phyloP scores from a whole-genome alignment of 140 eudicot species.

The Stevia rebaudiana region DNA sequence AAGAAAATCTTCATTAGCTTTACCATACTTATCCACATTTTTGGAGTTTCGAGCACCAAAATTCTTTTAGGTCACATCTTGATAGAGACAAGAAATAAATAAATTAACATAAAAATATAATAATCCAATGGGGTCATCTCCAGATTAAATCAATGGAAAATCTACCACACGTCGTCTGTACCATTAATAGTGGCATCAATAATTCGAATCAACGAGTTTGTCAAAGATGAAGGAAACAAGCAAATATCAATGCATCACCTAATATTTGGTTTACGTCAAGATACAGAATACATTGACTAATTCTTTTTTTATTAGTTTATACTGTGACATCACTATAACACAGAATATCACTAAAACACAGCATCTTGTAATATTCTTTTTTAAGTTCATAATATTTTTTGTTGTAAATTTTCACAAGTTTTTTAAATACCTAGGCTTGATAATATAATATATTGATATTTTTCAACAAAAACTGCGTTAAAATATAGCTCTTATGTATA shows the following conservation, averaged over 20 bases:
- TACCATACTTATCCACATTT: neutral
- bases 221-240: slow-evolving; percentile 8
- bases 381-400: too few relatives aligned
- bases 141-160: neutral
- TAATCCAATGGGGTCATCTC: too few relatives aligned
- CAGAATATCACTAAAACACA: too few relatives aligned
- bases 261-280: neutral
- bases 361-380: too few relatives aligned
- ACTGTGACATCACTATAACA: too few relatives aligned
- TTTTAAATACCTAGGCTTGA: neutral
- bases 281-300: neutral
- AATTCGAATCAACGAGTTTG: neutral
- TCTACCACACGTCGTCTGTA: neutral
- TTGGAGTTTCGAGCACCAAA: neutral
- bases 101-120: neutral
- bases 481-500: too few relatives aligned
- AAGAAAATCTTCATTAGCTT: neutral
- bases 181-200: neutral
- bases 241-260: neutral
- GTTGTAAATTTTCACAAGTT: too few relatives aligned
- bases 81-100: neutral
- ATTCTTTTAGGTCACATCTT: neutral
- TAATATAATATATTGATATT: too few relatives aligned
- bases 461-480: too few relatives aligned
- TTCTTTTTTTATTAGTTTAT: neutral